These are phyloP conservation scores for Echria macrotheca DNA, from an alignment of 495 filamentous ascomycete genomes.

Conservation along the genomic window DNA sequence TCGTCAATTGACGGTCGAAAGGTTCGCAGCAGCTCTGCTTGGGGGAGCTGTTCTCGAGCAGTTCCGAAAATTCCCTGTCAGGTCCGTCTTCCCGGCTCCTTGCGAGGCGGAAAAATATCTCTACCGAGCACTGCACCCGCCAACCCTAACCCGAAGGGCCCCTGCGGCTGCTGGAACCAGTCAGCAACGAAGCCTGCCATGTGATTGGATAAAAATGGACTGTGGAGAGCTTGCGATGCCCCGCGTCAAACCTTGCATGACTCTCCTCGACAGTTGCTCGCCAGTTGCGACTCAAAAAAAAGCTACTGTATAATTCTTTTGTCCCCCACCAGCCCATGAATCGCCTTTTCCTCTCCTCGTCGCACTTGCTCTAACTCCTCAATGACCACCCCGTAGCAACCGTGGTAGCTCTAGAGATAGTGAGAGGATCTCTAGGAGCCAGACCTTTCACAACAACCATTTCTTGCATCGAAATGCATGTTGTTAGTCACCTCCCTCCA, in stretches of 20 bases:
- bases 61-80: conserved; percentile 37
- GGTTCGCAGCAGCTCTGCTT: conserved; percentile 30
- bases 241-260: neutral
- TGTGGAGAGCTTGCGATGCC: neutral
- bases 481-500: no score
- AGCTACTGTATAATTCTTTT: conserved; percentile 10
- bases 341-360: conserved; percentile 10
- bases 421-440: conserved; percentile 64
- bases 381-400: conserved; percentile 62
- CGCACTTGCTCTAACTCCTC: conserved; percentile 21
- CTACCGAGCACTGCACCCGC: conserved; percentile 16
- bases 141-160: conserved; percentile 1
- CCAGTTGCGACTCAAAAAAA: conserved; percentile 24
- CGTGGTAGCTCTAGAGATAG: conserved; percentile 65
- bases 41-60: conserved; percentile 23
- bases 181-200: conserved; percentile 20
- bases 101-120: conserved; percentile 29
- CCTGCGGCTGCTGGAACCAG: conserved; percentile 1
- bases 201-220: conserved; percentile 2
- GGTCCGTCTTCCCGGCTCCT: conserved; percentile 12
- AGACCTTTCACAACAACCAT: conserved; percentile 3
- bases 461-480: conserved; percentile 30
- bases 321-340: conserved; percentile 28
- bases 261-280: conserved; percentile 5
- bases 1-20: conserved; percentile 42